phyloP scores from a whole-genome alignment of 139 green algal species.

The Volvox reticuliferus region DNA sequence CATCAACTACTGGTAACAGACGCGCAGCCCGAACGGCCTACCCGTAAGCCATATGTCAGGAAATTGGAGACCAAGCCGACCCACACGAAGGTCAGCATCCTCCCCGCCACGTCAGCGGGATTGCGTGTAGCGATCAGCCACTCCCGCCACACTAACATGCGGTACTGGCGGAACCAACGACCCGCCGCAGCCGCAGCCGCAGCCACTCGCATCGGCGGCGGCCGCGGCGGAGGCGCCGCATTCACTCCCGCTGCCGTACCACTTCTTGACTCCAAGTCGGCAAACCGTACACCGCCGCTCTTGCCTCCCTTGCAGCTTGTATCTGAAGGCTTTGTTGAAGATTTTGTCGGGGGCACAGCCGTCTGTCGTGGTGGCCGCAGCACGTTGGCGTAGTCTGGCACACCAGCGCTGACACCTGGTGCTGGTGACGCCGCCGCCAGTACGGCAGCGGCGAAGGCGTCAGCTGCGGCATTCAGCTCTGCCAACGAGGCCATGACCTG shows the following conservation, averaged over 20 bases:
- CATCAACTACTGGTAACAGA: too few relatives aligned
- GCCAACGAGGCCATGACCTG: constrained; percentile 11
- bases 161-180: constrained; percentile 39
- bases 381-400: constrained; percentile 34
- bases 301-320: neutral
- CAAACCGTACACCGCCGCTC: neutral
- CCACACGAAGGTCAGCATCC: constrained; percentile 76
- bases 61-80: constrained; percentile 61
- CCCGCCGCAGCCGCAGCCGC: neutral
- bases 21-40: neutral
- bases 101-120: constrained; percentile 71
- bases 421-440: neutral
- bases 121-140: constrained; percentile 66
- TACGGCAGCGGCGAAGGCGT: constrained; percentile 17
- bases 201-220: neutral
- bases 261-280: neutral
- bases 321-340: neutral
- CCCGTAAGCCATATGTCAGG: constrained; percentile 49
- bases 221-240: neutral
- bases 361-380: neutral
- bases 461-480: constrained; percentile 22
- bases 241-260: neutral
- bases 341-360: neutral
- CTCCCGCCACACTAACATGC: constrained; percentile 56
- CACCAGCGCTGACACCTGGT: constrained; percentile 9